A percentile compares a stretch with the other conserved stretches of the same genome.
phyloP scores from a whole-genome alignment of 805 yeast species.

The Debaryomyces tyrocola region DNA sequence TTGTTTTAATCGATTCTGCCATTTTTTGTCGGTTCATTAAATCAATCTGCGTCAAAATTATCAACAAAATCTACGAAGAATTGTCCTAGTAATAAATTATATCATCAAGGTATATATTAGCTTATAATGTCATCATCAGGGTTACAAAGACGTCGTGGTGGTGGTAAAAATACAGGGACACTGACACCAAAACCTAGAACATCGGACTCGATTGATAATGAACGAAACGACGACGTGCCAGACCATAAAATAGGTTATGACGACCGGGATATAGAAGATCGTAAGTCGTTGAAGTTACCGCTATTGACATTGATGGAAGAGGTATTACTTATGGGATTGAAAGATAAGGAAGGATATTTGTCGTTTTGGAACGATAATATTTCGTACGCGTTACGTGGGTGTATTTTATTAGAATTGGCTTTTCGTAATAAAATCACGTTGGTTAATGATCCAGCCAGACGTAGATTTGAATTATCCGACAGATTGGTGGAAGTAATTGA shows the following conservation, averaged over 20 bases:
- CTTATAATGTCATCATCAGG: slow-evolving; percentile 43
- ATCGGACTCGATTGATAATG: slow-evolving; percentile 25
- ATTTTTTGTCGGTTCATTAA: neutral
- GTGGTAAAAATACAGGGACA: slow-evolving; percentile 26
- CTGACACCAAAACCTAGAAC: slow-evolving; percentile 16
- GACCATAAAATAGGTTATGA: slow-evolving; percentile 79
- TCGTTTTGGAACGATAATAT: slow-evolving; percentile 98
- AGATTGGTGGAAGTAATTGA: slow-evolving; percentile 86
- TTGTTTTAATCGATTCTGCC: neutral
- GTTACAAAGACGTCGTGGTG: slow-evolving; percentile 77
- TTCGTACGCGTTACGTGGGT: slow-evolving; percentile 93
- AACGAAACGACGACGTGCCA: slow-evolving; percentile 15
- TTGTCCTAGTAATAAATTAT: neutral
- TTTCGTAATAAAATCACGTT: slow-evolving; percentile 85
- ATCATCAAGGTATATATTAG: neutral
- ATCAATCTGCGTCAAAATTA: neutral
- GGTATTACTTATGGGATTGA: slow-evolving; percentile 86
- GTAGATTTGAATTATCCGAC: slow-evolving; percentile 84
- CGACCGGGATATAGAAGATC: slow-evolving; percentile 60
- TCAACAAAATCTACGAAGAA: neutral
- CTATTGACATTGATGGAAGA: slow-evolving; percentile 93
- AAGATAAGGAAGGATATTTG: slow-evolving; percentile 93
- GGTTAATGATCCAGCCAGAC: slow-evolving; percentile 89
- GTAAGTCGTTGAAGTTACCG: slow-evolving; percentile 51
- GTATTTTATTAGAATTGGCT: slow-evolving; percentile 89